Conservation (phyloP, 176 grass and related monocot species). For the Typha latifolia region DNA sequence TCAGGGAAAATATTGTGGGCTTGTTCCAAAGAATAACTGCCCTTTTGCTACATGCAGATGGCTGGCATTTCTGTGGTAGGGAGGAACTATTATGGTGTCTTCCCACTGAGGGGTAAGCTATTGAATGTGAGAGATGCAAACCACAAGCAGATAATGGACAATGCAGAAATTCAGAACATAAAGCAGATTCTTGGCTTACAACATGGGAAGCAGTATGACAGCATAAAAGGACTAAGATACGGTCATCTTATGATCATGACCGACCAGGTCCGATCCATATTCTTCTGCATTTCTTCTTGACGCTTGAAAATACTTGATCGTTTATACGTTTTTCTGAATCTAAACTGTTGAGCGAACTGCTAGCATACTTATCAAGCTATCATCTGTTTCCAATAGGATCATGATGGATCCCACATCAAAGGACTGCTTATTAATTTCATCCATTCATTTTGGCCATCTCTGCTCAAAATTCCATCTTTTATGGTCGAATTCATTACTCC, state of each 20-base stretch:
- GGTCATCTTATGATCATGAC: constrained; percentile 99
- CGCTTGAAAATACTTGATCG: background rate
- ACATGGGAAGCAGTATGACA: constrained; percentile 65
- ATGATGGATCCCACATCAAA: constrained; percentile 94
- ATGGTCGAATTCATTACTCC: constrained; percentile 88
- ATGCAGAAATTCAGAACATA: constrained; percentile 77
- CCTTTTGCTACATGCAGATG: constrained; percentile 40
- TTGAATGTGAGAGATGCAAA: constrained; percentile 85
- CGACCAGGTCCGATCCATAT: constrained; percentile 50
- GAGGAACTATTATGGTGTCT: constrained; percentile 78
- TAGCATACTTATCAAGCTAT: constrained; percentile 2
- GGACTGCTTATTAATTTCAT: constrained; percentile 85
- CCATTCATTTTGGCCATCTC: constrained; percentile 77
- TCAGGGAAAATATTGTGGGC: too few relatives aligned
- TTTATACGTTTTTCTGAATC: background rate
- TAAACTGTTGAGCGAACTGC: background rate
- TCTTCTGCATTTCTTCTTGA: constrained; percentile 6
- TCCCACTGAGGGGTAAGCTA: constrained; percentile 83
- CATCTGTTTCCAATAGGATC: constrained; percentile 35
- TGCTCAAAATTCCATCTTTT: constrained; percentile 71
- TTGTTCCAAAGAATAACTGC: background rate
- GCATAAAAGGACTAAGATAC: constrained; percentile 76
- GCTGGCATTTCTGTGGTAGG: constrained; percentile 59
- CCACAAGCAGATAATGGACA: constrained; percentile 75
- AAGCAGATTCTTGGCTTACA: constrained; percentile 92